A percentile compares a stretch with the other conserved stretches of the same genome.
Evolutionary conservation across 495 filamentous ascomycete genomes (phyloP).

Genomic region (Podospora pseudopauciseta): DNA sequence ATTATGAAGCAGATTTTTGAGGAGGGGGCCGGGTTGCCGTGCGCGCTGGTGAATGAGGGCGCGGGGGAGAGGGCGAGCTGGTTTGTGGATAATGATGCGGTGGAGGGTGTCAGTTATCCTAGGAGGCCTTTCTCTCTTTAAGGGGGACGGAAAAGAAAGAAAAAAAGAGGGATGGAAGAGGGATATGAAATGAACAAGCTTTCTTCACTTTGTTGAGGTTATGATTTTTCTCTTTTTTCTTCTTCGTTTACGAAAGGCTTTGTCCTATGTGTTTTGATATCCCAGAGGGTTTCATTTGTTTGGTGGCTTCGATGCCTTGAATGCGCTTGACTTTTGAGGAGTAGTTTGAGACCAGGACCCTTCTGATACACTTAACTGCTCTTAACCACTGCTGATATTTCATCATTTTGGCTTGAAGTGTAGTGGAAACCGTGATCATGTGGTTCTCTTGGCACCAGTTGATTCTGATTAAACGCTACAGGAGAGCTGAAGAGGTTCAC

Average conservation of each 20-base stretch:
- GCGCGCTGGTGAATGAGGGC: slow-evolving; percentile 78
- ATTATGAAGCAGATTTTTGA: slow-evolving; percentile 89
- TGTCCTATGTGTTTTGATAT: neutral
- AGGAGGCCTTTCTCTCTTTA: slow-evolving; percentile 1
- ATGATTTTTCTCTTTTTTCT: neutral
- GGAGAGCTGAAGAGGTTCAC: no score
- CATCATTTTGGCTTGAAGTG: neutral
- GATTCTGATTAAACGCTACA: no score
- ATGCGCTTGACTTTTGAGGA: neutral
- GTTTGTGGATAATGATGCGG: slow-evolving; percentile 84
- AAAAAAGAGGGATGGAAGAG: neutral
- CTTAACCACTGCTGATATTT: neutral
- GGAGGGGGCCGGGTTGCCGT: slow-evolving; percentile 62
- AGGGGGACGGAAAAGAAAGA: neutral
- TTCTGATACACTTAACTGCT: neutral
- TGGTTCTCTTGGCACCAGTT: no score
- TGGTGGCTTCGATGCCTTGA: neutral
- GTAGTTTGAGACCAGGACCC: neutral
- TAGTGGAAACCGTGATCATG: no score
- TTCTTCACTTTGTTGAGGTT: neutral
- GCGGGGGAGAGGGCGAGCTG: slow-evolving; percentile 84
- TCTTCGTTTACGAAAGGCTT: neutral
- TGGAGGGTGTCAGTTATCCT: slow-evolving; percentile 79
- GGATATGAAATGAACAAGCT: neutral
- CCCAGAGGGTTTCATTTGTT: neutral